These are phyloP conservation scores for Candida andamanensis DNA, from an alignment of 805 yeast species.

Conservation along the genomic window DNA sequence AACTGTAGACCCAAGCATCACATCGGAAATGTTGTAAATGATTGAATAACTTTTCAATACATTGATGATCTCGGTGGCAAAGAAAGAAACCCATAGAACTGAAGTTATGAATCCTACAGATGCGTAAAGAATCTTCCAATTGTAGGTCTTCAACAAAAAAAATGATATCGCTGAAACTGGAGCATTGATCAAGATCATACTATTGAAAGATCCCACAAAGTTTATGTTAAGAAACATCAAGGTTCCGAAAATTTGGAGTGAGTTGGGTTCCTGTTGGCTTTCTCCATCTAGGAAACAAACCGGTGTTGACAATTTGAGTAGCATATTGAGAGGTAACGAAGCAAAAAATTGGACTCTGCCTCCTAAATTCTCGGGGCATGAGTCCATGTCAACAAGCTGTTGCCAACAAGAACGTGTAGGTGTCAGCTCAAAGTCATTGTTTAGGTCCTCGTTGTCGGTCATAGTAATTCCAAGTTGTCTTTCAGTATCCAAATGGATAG, in stretches of 20 bases:
- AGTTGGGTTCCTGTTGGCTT: slow-evolving; percentile 2
- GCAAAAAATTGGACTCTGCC: slow-evolving; percentile 2
- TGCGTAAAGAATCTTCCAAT: slow-evolving; percentile 18
- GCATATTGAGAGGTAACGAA: slow-evolving; percentile 3
- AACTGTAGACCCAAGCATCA: slow-evolving; percentile 78
- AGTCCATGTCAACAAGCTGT: slow-evolving; percentile 1
- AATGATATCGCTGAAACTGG: slow-evolving; percentile 4
- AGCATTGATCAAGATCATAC: slow-evolving; percentile 3
- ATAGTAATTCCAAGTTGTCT: slow-evolving; percentile 8
- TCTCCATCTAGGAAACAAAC: slow-evolving; percentile 1
- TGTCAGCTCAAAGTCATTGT: neutral
- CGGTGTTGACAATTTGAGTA: slow-evolving; percentile 7
- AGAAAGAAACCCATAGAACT: slow-evolving; percentile 60
- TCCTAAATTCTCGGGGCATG: neutral
- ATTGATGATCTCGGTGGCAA: slow-evolving; percentile 67
- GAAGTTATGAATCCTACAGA: slow-evolving; percentile 61
- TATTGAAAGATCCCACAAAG: slow-evolving; percentile 1
- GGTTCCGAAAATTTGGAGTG: neutral
- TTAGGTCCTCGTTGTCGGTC: slow-evolving; percentile 1
- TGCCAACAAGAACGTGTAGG: neutral
- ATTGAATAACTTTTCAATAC: slow-evolving; percentile 58
- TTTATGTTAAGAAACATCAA: slow-evolving; percentile 3
- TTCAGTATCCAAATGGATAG: slow-evolving; percentile 6
- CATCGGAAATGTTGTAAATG: slow-evolving; percentile 61
- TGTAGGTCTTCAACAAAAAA: slow-evolving; percentile 8